phyloP scores from a whole-genome alignment of 768 basidiomycete species.

The Macrolepiota fuliginosa region DNA sequence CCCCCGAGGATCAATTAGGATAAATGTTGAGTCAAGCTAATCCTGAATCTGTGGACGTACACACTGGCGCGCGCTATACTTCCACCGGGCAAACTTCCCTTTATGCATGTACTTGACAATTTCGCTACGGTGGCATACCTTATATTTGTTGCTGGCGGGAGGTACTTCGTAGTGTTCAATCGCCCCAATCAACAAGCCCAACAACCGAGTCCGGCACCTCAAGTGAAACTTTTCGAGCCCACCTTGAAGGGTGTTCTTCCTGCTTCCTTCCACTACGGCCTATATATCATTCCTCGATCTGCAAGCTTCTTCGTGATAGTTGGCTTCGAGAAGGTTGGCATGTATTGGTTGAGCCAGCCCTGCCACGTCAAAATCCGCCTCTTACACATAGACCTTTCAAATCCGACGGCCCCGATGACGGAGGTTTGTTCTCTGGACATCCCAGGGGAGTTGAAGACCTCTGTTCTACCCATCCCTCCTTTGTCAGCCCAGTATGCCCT shows the following conservation, averaged over 20 bases:
- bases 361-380: not conserved
- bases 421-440: not conserved
- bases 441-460: not conserved
- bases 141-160: not conserved
- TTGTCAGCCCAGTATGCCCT: not conserved
- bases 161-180: not conserved
- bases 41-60: too few species aligned
- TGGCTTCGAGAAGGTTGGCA: not conserved
- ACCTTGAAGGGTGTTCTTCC: not conserved
- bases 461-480: not conserved
- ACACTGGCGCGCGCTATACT: not conserved
- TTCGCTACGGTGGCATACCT: not conserved
- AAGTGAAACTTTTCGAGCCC: not conserved
- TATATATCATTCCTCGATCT: not conserved
- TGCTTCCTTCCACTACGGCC: not conserved
- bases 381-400: not conserved
- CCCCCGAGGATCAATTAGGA: not conserved
- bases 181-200: not conserved
- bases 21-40: not conserved
- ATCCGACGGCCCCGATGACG: not conserved
- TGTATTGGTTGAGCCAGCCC: not conserved
- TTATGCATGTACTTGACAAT: not conserved
- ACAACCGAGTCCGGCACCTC: not conserved
- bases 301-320: not conserved
- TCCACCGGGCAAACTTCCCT: not conserved